Base-by-base conservation (phyloP, 2,329 filamentous ascomycete genomes). In the Cladosporium velox region DNA sequence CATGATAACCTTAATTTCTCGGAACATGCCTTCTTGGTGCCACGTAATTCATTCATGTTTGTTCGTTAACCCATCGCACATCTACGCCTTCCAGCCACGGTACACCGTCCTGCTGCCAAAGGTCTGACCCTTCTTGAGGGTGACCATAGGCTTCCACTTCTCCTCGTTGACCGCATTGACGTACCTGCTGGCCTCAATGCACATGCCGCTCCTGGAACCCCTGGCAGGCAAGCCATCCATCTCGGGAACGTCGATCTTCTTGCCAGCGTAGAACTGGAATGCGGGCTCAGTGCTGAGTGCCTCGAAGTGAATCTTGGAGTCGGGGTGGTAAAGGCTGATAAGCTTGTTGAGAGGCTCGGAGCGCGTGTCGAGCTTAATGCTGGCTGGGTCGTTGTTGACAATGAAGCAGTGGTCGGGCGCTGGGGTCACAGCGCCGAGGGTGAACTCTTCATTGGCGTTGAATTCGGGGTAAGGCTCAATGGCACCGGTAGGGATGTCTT, bases 251-350 rank as follows among this genome's bases (percentile, higher is more conserved):
- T 95, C 82, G 70, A 96, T 93, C 75, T 88, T 90, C 75, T 91
- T 90, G 70, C 94, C 95, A 0, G 93, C 96, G 80, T 98, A 98
- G 81, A 97, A 96, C 79, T 98, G 94, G 84, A 97, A 98, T 0
- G 92, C 91, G 0, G 95, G 95, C 82, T 98, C 94, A 0, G 94
- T 98, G 82, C 91, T 95, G 74, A 88, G 83, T 6, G 97, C 90
- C 78, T 97, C 91, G 59, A 98, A 87, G 76, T 96, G 90, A 70
- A 97, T 84, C 69, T 88, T 87, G 32, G 88, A 90, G 59, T 82
- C 83, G 6, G 92, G 87, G 77, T 97, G 92, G 77, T 86, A 86
- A 66, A 95, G 91, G 28, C 86, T 82, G 55, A 91, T 87, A 55
- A 94, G 86, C 67, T 86, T 87, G 66, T 83, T 84, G 47, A 97